These are phyloP conservation scores for Balamuthia mandrillaris DNA, from an alignment of 208 protist species.

Conservation along the genomic window DNA sequence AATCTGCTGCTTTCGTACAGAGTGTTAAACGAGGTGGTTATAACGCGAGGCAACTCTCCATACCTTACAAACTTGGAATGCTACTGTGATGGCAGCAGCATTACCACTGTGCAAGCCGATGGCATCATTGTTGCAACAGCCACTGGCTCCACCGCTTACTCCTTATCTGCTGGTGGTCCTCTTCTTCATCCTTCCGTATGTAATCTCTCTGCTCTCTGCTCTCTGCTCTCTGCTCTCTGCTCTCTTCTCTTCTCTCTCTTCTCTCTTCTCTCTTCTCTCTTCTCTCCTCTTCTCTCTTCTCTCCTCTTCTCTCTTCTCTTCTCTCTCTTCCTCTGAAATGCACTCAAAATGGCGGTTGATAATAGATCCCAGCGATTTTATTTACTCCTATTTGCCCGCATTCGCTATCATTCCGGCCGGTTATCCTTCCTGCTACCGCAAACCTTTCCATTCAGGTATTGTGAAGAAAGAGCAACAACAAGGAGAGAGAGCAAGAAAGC, in stretches of 20 bases:
- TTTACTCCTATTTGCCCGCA: slow-evolving; percentile 31
- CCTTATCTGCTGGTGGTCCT: slow-evolving; percentile 77
- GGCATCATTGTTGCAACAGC: slow-evolving; percentile 82
- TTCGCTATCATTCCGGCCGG: slow-evolving; percentile 25
- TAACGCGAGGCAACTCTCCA: slow-evolving; percentile 68
- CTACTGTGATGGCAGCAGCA: slow-evolving; percentile 58
- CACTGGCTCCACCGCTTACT: slow-evolving; percentile 79
- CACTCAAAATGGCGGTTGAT: no score
- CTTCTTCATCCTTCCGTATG: slow-evolving; percentile 77
- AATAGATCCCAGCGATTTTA: background rate
- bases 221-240: no score
- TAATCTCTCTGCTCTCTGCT: slow-evolving; percentile 45
- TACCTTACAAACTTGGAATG: slow-evolving; percentile 65
- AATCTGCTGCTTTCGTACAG: background rate
- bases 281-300: no score
- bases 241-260: no score
- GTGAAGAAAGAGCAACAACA: no score
- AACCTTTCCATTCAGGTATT: slow-evolving; percentile 24
- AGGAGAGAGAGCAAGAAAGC: no score
- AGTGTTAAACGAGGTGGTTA: slow-evolving; percentile 71
- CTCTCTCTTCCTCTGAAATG: no score
- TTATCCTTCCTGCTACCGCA: slow-evolving; percentile 14
- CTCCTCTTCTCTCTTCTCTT: background rate
- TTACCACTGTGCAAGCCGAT: slow-evolving; percentile 75
- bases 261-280: no score